These are phyloP conservation scores for Tricholomella constricta DNA, from an alignment of 768 basidiomycete species.

Conservation along the genomic window DNA sequence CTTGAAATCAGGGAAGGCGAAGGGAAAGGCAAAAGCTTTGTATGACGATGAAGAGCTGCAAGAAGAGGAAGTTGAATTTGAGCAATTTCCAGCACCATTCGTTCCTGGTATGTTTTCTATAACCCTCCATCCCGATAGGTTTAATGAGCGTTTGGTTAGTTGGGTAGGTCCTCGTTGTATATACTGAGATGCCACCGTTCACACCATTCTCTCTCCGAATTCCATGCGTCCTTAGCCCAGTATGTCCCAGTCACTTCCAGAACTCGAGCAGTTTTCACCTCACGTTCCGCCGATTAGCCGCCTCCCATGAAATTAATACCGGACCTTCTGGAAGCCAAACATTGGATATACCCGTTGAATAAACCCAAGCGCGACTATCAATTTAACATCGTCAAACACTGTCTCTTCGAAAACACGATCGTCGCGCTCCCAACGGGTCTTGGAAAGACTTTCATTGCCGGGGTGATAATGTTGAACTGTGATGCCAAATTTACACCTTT, in stretches of 20 bases:
- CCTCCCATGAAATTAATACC: constrained; percentile 76
- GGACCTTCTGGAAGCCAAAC: constrained; percentile 77
- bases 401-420: constrained; percentile 89
- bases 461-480: constrained; percentile 97
- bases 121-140: neutral
- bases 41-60: constrained; percentile 55
- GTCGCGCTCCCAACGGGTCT: constrained; percentile 95
- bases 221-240: constrained; percentile 29
- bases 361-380: constrained; percentile 90
- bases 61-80: constrained; percentile 70
- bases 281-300: constrained; percentile 41
- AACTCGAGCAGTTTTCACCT: neutral
- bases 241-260: constrained; percentile 18
- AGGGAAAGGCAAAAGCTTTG: constrained; percentile 48
- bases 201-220: neutral
- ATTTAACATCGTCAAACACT: constrained; percentile 85
- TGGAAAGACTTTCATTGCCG: constrained; percentile 98
- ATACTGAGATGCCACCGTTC: neutral
- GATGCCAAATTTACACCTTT: constrained; percentile 1
- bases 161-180: constrained; percentile 46
- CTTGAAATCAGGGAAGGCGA: constrained; percentile 52
- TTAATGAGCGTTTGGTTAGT: constrained; percentile 32
- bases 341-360: constrained; percentile 94
- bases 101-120: constrained; percentile 53
- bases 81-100: constrained; percentile 84